Conservation (phyloP, 176 grass and related monocot genomes). For the Rhipidocladum racemiflorum region DNA sequence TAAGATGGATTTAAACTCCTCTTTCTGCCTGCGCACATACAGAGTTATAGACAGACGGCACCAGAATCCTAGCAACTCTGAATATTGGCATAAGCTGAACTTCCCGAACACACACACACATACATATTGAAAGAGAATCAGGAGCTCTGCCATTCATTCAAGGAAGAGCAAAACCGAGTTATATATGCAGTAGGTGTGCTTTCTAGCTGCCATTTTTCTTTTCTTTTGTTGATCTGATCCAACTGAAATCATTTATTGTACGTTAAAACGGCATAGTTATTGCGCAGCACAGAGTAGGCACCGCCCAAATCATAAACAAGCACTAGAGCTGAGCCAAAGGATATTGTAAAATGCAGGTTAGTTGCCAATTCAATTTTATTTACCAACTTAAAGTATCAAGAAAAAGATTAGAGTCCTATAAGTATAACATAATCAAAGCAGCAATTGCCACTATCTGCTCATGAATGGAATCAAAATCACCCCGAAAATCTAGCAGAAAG, state of each 20-base stretch:
- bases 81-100: background rate
- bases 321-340: background rate
- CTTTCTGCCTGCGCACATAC: background rate
- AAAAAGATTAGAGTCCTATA: too few species aligned
- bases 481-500: background rate
- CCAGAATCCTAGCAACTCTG: background rate
- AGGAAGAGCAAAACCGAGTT: too few species aligned
- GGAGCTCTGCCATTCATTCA: too few species aligned
- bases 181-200: background rate
- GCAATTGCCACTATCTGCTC: background rate
- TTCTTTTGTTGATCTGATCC: background rate
- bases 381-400: background rate
- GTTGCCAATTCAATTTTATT: background rate
- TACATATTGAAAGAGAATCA: too few species aligned
- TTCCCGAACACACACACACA: too few species aligned
- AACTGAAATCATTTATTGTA: background rate
- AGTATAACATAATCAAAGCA: background rate
- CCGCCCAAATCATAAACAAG: background rate
- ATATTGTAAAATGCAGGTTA: background rate
- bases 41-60: background rate
- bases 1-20: background rate
- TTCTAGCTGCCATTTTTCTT: background rate
- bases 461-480: background rate
- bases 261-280: background rate
- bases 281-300: background rate